phyloP scores from a whole-genome alignment of 331 rosid genomes.

The Acacia concinna region DNA sequence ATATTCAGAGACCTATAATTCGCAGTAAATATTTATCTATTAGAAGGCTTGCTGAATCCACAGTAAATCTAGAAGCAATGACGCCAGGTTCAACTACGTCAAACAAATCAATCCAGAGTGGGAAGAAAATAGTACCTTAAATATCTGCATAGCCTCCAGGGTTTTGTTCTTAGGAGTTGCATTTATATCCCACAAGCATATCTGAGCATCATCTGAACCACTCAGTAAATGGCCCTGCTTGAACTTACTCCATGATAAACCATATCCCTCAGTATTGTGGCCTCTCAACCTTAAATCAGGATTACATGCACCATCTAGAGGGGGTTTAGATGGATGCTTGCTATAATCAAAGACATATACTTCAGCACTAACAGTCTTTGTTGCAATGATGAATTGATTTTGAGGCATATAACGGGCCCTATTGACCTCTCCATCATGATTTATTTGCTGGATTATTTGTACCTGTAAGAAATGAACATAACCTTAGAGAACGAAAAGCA shows the following conservation, averaged over 20 bases:
- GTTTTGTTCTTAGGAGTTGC: conserved; percentile 72
- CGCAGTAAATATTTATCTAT: not conserved
- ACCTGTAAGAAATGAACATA: conserved; percentile 42
- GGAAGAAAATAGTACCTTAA: conserved; percentile 54
- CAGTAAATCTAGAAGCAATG: not conserved
- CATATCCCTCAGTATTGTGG: conserved; percentile 97
- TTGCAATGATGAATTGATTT: conserved; percentile 81
- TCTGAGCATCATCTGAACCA: conserved; percentile 99
- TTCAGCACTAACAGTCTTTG: conserved; percentile 91
- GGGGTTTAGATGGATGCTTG: conserved; percentile 96
- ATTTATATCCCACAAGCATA: conserved; percentile 96
- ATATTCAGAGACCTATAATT: not conserved
- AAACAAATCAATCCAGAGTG: not conserved
- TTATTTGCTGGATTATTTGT: conserved; percentile 94
- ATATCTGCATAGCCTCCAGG: conserved; percentile 81
- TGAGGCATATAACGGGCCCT: conserved; percentile 98
- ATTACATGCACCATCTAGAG: conserved; percentile 88
- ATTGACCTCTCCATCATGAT: conserved; percentile 97
- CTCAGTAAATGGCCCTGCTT: conserved; percentile 91
- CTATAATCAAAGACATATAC: conserved; percentile 94
- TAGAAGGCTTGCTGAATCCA: not conserved
- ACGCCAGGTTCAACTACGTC: not conserved
- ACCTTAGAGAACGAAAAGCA: not conserved
- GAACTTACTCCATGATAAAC: conserved; percentile 94
- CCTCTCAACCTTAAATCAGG: conserved; percentile 92